Percentiles rank a stretch among this genome's conserved stretches.
These are phyloP conservation scores for Globisporangium cylindrosporum DNA, from an alignment of 352 stramenopile species.

Conservation along the genomic window DNA sequence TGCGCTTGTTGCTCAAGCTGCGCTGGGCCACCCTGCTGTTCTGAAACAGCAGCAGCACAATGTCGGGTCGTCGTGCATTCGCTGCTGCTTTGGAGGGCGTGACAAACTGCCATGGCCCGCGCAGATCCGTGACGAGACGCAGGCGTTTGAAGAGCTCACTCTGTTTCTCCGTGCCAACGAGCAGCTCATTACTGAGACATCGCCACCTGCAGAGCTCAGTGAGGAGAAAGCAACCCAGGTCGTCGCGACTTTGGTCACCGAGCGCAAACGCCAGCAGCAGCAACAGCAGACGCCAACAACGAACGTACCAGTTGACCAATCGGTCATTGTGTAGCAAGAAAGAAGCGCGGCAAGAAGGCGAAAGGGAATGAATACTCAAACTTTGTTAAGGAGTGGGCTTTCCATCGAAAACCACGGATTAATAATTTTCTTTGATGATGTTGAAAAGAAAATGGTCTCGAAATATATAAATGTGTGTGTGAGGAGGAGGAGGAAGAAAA, in stretches of 20 bases:
- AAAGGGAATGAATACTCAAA: neutral
- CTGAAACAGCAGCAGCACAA: neutral
- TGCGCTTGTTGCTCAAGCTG: constrained; percentile 12
- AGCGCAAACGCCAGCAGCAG: constrained; percentile 9
- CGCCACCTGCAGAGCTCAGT: neutral
- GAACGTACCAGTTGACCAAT: neutral
- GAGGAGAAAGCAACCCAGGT: neutral
- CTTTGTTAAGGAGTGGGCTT: neutral
- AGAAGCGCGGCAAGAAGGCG: neutral
- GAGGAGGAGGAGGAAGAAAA: neutral
- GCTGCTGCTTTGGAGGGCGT: constrained; percentile 11
- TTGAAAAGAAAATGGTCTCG: neutral
- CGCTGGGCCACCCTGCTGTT: constrained; percentile 9
- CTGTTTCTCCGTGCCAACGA: constrained; percentile 13
- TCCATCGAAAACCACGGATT: neutral
- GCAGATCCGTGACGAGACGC: constrained; percentile 8
- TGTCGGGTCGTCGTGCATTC: neutral
- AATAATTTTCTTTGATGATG: neutral
- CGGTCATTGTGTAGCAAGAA: constrained; percentile 1
- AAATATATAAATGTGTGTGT: neutral
- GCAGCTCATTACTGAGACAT: neutral
- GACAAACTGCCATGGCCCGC: neutral
- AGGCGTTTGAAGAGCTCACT: constrained; percentile 13
- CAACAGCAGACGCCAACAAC: neutral
- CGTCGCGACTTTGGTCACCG: constrained; percentile 1